These are phyloP conservation scores for Fomitopsis serialis DNA, from an alignment of 768 basidiomycete genomes.

Conservation along the genomic window DNA sequence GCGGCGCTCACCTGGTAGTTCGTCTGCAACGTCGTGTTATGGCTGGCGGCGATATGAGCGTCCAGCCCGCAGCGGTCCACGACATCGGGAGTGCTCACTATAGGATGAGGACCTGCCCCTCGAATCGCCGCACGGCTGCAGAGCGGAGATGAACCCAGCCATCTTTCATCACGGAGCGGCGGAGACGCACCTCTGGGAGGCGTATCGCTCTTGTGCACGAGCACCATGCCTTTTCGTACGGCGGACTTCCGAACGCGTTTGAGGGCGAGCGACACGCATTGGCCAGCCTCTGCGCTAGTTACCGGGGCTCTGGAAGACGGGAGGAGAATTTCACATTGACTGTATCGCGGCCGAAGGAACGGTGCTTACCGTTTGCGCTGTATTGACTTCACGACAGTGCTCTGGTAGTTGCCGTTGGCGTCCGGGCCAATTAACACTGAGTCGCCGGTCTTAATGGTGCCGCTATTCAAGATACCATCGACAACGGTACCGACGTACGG, in stretches of 20 bases:
- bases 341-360: not conserved
- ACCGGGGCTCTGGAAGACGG: constrained; percentile 65
- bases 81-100: constrained; percentile 52
- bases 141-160: constrained; percentile 1
- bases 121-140: constrained; percentile 76
- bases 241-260: constrained; percentile 80
- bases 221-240: constrained; percentile 92
- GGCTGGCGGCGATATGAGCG: constrained; percentile 36
- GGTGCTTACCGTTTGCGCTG: constrained; percentile 74
- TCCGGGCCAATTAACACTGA: constrained; percentile 86
- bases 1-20: constrained; percentile 73
- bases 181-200: constrained; percentile 63
- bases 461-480: constrained; percentile 78
- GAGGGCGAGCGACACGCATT: constrained; percentile 89
- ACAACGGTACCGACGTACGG: constrained; percentile 84
- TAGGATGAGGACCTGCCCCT: constrained; percentile 89
- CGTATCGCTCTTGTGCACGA: constrained; percentile 74
- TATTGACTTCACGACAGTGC: constrained; percentile 82
- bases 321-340: not conserved
- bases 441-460: constrained; percentile 74
- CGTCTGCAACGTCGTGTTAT: constrained; percentile 89
- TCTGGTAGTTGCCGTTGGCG: constrained; percentile 81
- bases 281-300: constrained; percentile 85
- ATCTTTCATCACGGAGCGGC: not conserved
- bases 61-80: not conserved